Evolutionary conservation across 2,329 filamentous ascomycete species (phyloP), one percentile per base, ranked within the genome.

Genomic region (Lanzia echinophila): DNA sequence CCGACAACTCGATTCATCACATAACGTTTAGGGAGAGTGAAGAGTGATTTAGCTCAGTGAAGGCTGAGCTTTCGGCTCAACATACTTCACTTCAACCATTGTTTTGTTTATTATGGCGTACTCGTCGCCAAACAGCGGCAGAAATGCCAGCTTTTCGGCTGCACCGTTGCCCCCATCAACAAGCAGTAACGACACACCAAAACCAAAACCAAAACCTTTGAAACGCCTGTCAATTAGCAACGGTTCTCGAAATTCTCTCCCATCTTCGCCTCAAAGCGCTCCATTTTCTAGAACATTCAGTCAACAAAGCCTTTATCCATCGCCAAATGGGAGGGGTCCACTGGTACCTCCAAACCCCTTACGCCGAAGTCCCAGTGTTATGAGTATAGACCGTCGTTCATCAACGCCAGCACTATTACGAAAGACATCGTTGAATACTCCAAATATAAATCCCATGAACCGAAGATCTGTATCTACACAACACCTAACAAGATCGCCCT

Each of bases 401-500:
- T 60, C 69, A 33, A 73, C 73, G 39, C 72, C 74, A 47, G 69
- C 67, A 13, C 62, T 76, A 15, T 64, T 64, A 11, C 66, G 70
- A 47, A 74, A 73, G 61, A 66, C 70, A 3, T 77, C 74, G 2
- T 69, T 65, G 55, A 71, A 69, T 28, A 69, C 66, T 1, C 68
- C 71, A 22, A 69, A 69, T 19, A 67, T 69, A 55, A 62, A 63
- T 34, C 63, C 67, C 28, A 63, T 64, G 39, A 71, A 70, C 39
- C 71, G 73, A 47, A 69, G 73, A 45, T 69, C 72, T 17, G 75
- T 74, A 13, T 72, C 73, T 38, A 69, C 72, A 54, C 71, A 74
- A 68, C 54, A 70, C 69, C 49, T 60, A 56, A 63, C 64, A 55
- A 57, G 60, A 44, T 62, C 52, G 24, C 52, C 52, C 24, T 55